Conservation (phyloP, 257 asterid species). For the Haberlea rhodopensis region DNA sequence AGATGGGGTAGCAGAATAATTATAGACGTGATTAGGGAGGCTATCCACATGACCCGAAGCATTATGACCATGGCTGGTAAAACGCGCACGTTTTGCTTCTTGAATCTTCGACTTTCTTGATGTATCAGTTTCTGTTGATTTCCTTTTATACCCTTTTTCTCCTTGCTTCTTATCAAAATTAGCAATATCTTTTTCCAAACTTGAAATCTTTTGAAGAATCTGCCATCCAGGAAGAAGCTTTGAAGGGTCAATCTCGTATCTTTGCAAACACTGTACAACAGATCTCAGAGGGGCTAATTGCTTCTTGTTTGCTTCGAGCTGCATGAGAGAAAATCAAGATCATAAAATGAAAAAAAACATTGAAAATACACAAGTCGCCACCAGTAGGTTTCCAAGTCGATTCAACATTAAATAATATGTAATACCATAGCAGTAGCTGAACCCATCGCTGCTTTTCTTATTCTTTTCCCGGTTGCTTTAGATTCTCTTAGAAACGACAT, state of each 20-base stretch:
- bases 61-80: slow-evolving; percentile 33
- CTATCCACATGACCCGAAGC: slow-evolving; percentile 24
- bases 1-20: slow-evolving; percentile 41
- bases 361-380: background rate
- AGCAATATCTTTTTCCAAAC: slow-evolving; percentile 54
- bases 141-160: slow-evolving; percentile 52
- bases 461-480: slow-evolving; percentile 49
- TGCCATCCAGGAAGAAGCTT: slow-evolving; percentile 77
- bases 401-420: background rate
- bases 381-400: background rate
- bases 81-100: slow-evolving; percentile 52
- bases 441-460: slow-evolving; percentile 42
- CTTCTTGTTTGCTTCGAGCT: slow-evolving; percentile 67
- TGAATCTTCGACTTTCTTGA: slow-evolving; percentile 39
- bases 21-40: slow-evolving; percentile 30
- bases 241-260: slow-evolving; percentile 57
- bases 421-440: slow-evolving; percentile 48
- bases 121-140: slow-evolving; percentile 42
- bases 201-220: slow-evolving; percentile 47
- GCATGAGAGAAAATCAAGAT: slow-evolving; percentile 28
- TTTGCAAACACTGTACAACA: slow-evolving; percentile 50
- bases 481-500: slow-evolving; percentile 52
- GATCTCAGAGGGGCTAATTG: slow-evolving; percentile 53
- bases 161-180: slow-evolving; percentile 33
- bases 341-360: slow-evolving; percentile 8